Evolutionary conservation across 176 grass and related monocot species (phyloP).

Genomic region (Panicum miliaceum): DNA sequence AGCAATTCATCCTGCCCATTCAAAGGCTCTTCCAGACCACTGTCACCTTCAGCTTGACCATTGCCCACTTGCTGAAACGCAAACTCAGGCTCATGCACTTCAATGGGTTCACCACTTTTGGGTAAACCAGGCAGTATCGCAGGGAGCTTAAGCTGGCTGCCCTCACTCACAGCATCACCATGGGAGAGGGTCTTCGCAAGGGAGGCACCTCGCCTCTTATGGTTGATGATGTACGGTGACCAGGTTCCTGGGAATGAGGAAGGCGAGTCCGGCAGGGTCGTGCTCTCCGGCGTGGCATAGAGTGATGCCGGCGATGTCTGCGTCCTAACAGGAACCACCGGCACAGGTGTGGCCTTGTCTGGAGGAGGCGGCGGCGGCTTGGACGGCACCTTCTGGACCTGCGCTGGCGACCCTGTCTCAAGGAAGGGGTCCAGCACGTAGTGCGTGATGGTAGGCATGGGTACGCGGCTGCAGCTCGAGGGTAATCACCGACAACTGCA

Average conservation of each 20-base stretch:
- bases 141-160: conserved; percentile 19
- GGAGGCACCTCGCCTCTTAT: conserved; percentile 75
- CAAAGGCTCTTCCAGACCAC: conserved; percentile 6
- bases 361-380: conserved; percentile 37
- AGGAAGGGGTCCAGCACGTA: conserved; percentile 67
- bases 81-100: conserved; percentile 45
- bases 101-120: conserved; percentile 17
- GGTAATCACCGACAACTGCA: conserved; percentile 20
- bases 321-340: conserved; percentile 39
- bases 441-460: conserved; percentile 74
- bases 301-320: conserved; percentile 62
- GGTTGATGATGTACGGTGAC: conserved; percentile 89
- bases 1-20: conserved; percentile 21
- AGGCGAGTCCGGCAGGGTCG: conserved; percentile 68
- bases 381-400: conserved; percentile 27
- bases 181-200: conserved; percentile 55
- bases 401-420: conserved; percentile 49
- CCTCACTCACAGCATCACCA: conserved; percentile 37
- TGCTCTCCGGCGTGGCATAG: conserved; percentile 75
- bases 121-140: conserved; percentile 20
- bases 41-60: conserved; percentile 15
- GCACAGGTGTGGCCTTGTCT: conserved; percentile 35
- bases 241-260: conserved; percentile 70
- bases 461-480: conserved; percentile 15
- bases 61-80: not conserved